A percentile compares a stretch with the other conserved stretches of the same genome.
Conservation (phyloP, 352 stramenopile species). For the Poterioochromonas sp. region DNA sequence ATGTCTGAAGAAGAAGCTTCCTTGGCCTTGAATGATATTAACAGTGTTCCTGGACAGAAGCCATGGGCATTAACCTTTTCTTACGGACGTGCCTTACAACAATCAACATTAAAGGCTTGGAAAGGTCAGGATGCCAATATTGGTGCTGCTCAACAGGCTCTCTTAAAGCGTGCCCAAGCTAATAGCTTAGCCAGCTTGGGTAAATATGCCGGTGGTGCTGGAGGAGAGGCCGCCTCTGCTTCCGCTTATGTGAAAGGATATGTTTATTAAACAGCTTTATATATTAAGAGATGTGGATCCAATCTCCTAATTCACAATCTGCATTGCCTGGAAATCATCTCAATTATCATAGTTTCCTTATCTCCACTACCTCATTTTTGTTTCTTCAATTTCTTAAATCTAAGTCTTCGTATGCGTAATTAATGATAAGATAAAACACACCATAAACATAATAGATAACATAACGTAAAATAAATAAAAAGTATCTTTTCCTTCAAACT, state of each 20-base stretch:
- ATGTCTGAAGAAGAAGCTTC: conserved; percentile 55
- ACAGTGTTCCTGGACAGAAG: conserved; percentile 42
- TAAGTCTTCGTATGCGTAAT: too few relatives aligned
- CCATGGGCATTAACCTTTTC: conserved; percentile 54
- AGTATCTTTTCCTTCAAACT: too few relatives aligned
- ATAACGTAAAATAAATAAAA: too few relatives aligned
- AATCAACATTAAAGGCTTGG: conserved; percentile 45
- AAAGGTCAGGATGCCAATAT: conserved; percentile 44
- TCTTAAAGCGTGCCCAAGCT: conserved; percentile 44
- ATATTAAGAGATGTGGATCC: too few relatives aligned
- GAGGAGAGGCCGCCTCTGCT: conserved; percentile 40
- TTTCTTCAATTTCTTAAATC: too few relatives aligned
- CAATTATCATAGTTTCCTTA: too few relatives aligned
- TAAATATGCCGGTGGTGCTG: conserved; percentile 47
- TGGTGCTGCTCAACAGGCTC: conserved; percentile 42
- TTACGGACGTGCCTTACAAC: conserved; percentile 50
- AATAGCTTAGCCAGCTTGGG: conserved; percentile 45
- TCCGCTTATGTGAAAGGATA: conserved; percentile 46
- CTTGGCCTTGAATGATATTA: conserved; percentile 49
- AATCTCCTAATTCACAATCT: too few relatives aligned
- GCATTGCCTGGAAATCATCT: too few relatives aligned
- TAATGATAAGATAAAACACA: too few relatives aligned
- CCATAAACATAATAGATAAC: too few relatives aligned
- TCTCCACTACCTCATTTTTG: too few relatives aligned
- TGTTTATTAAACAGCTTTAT: conserved; percentile 50